Conservation (phyloP, 306 rosid species). For the Prunus mongolica region DNA sequence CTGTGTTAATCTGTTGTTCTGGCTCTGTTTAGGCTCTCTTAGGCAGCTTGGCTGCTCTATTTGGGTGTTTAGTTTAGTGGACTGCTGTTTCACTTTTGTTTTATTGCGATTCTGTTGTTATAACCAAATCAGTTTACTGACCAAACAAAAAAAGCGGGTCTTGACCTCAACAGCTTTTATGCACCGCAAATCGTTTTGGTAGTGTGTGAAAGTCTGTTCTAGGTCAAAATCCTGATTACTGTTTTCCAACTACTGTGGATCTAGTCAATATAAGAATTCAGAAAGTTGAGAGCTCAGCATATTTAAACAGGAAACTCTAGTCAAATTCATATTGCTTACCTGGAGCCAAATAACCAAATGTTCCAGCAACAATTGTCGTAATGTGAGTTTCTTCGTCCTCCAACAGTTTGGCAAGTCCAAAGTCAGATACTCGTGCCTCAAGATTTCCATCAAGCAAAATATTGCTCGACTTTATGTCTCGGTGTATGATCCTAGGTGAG, state of each 20-base stretch:
- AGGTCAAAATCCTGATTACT: not conserved
- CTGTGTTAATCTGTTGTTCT: not conserved
- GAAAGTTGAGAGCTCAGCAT: not conserved
- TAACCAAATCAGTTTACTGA: not conserved
- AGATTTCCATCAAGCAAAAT: constrained; percentile 91
- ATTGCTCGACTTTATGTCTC: constrained; percentile 97
- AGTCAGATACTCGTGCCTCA: constrained; percentile 97
- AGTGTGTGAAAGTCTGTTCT: not conserved
- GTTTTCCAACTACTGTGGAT: not conserved
- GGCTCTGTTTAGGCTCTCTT: not conserved
- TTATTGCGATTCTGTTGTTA: not conserved
- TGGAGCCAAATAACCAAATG: constrained; percentile 98
- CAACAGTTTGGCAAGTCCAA: constrained; percentile 95
- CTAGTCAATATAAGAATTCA: not conserved
- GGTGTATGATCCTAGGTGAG: constrained; percentile 93
- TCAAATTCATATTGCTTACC: constrained; percentile 45
- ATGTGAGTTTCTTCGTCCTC: constrained; percentile 97
- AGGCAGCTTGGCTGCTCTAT: not conserved
- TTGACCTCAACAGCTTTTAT: not conserved
- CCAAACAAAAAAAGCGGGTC: not conserved
- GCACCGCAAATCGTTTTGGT: not conserved
- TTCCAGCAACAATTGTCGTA: constrained; percentile 97
- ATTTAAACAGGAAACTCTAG: not conserved
- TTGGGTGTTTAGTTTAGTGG: constrained; percentile 1
- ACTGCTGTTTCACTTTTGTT: not conserved